Evolutionary conservation across 306 rosid genomes (phyloP).

Genomic region (Vigna hirtella): DNA sequence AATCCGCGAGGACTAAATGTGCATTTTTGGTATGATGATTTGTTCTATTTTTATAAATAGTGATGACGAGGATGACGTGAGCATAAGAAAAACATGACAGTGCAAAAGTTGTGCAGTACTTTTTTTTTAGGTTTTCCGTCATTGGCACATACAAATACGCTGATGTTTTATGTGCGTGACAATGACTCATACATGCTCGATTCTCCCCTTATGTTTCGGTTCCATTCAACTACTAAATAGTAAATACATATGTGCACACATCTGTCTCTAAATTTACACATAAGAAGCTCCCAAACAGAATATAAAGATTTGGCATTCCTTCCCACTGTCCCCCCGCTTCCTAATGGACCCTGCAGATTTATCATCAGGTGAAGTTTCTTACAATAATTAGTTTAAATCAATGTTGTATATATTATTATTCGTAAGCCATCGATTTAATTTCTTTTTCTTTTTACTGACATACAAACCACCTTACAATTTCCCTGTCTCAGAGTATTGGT

Average conservation of each 20-base stretch:
- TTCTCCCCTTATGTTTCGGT: constrained; percentile 6
- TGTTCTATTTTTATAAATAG: too few relatives aligned
- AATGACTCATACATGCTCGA: neutral
- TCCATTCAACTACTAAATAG: neutral
- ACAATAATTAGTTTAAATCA: neutral
- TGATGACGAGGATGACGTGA: neutral
- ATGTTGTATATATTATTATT: neutral
- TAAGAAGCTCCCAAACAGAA: neutral
- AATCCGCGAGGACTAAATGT: neutral
- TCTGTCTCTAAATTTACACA: constrained; percentile 8
- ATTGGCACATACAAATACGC: neutral
- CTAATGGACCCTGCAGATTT: neutral
- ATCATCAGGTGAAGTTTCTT: neutral
- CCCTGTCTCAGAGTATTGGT: neutral
- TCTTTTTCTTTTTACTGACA: neutral
- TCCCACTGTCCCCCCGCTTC: neutral
- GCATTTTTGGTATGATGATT: constrained; percentile 3
- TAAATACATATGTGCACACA: neutral
- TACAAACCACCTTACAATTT: neutral
- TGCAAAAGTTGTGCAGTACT: neutral
- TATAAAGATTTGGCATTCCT: constrained; percentile 2
- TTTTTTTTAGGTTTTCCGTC: neutral
- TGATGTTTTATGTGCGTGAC: constrained; percentile 5
- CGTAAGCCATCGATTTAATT: neutral
- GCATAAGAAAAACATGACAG: neutral